phyloP scores from a whole-genome alignment of 2,329 filamentous ascomycete species.

The Colletotrichum orchidophilum region DNA sequence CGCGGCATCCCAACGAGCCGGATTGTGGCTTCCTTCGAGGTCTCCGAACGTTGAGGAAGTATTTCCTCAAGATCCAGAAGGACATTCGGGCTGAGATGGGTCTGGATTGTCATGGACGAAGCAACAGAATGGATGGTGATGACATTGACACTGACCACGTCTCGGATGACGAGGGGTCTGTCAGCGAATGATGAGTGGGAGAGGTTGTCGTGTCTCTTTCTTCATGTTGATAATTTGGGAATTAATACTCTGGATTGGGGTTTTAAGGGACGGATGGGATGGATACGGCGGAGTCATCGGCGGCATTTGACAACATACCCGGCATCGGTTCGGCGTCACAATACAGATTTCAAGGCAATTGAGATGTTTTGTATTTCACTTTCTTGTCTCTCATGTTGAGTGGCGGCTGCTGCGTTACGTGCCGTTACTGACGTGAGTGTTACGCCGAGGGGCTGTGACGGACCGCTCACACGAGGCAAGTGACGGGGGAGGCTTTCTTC shows the following conservation, averaged over 20 bases:
- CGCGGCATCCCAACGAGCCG: constrained; percentile 80
- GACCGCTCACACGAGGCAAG: no score
- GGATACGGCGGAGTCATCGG: constrained; percentile 17
- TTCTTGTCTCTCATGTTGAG: neutral
- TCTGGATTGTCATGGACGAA: constrained; percentile 47
- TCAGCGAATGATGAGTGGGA: constrained; percentile 27
- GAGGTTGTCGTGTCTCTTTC: neutral
- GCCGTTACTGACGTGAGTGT: neutral
- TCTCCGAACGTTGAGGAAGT: constrained; percentile 78
- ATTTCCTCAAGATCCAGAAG: constrained; percentile 87
- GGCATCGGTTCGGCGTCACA: constrained; percentile 31
- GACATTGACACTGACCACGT: constrained; percentile 24
- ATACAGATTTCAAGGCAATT: constrained; percentile 31
- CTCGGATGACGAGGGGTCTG: constrained; percentile 28
- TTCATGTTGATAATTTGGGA: constrained; percentile 24
- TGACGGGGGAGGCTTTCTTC: no score
- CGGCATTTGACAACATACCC: constrained; percentile 34
- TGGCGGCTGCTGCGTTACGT: neutral
- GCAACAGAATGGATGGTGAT: constrained; percentile 21
- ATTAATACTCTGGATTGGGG: neutral
- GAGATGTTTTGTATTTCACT: constrained; percentile 15
- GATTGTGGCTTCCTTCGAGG: constrained; percentile 92
- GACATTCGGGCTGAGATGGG: constrained; percentile 71
- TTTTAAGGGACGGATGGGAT: neutral
- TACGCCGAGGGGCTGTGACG: neutral